Evolutionary conservation across 2,329 filamentous ascomycete genomes (phyloP), one percentile per base, ranked within the genome.

Genomic region (Stagonosporopsis chrysanthemi): DNA sequence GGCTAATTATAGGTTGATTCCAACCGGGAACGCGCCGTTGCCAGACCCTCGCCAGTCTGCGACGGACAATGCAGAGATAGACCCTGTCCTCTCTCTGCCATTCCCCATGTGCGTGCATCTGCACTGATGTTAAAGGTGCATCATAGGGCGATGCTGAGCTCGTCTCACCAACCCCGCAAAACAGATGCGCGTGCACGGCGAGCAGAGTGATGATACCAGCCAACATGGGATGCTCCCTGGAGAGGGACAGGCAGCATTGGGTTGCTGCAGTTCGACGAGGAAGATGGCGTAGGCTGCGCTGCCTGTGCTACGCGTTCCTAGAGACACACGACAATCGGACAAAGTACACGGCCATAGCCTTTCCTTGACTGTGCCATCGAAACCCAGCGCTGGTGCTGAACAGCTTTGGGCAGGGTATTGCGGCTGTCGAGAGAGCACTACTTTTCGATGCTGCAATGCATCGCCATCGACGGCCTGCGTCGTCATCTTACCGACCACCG

Each of bases 1-100:
- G 60, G 66, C 63, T 72, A 72, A 70, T 72, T 72, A 70, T 66
- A 66, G 70, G 68, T 63, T 62, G 65, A 66, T 64, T 68, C 52
- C 45, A 31, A 38, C 60, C 23, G 40, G 48, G 29, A 31, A 38
- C 23, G 36, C 33, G 48, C 29, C 39, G 54, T 45, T 52, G 48
- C 17, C 43, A 47, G 44, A 52, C 48, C 44, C 48, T 57, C 48
- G 46, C 48, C 41, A 24, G 24, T 29, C 38, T 14, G 17, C 35
- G 31, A 31, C 52, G 35, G 38, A 56, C 23, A 28, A 49, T 35
- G 33, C 51, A 47, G 31, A 45, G 12, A 41, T 38, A 46, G 54
- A 49, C 54, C 44, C 48, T 49, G 48, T 52, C 35, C 24, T 44
- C 29, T 11, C 39, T 44, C 19, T 51, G 41, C 41, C 31, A 38